phyloP scores from a whole-genome alignment of 164 flowering plant genomes.

The Vitis vinifera region DNA sequence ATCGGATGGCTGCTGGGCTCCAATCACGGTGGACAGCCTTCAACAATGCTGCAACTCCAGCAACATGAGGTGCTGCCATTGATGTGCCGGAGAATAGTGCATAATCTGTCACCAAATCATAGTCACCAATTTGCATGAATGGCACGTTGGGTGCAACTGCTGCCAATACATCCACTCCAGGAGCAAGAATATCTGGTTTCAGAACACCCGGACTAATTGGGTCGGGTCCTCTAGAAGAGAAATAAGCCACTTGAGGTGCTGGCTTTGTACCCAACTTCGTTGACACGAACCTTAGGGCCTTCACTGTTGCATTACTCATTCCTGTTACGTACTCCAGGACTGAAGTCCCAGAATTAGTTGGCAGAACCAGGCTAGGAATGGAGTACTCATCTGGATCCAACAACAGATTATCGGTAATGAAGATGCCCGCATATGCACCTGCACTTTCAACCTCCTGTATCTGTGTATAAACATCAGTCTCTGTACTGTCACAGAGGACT shows the following conservation, averaged over 20 bases:
- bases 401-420: not conserved
- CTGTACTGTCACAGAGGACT: slow-evolving; percentile 18
- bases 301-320: slow-evolving; percentile 18
- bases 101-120: slow-evolving; percentile 25
- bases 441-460: slow-evolving; percentile 15
- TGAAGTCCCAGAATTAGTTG: not conserved
- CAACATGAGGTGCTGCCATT: slow-evolving; percentile 37
- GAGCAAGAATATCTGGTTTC: slow-evolving; percentile 38
- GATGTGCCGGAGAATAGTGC: slow-evolving; percentile 30
- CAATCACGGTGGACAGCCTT: slow-evolving; percentile 32
- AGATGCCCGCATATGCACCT: slow-evolving; percentile 29
- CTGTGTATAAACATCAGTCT: slow-evolving; percentile 7
- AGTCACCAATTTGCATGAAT: not conserved
- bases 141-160: slow-evolving; percentile 25
- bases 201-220: slow-evolving; percentile 22
- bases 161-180: slow-evolving; percentile 35
- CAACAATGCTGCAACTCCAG: slow-evolving; percentile 36
- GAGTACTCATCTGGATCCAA: slow-evolving; percentile 10
- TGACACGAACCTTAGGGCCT: slow-evolving; percentile 18
- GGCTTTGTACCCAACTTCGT: slow-evolving; percentile 26
- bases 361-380: slow-evolving; percentile 18
- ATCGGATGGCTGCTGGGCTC: slow-evolving; percentile 44
- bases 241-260: slow-evolving; percentile 33
- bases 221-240: slow-evolving; percentile 34
- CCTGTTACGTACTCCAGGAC: slow-evolving; percentile 12